Percentiles rank a stretch among this genome's conserved stretches.
phyloP scores from a whole-genome alignment of 768 basidiomycete species.

The Coprinellus micaceus region DNA sequence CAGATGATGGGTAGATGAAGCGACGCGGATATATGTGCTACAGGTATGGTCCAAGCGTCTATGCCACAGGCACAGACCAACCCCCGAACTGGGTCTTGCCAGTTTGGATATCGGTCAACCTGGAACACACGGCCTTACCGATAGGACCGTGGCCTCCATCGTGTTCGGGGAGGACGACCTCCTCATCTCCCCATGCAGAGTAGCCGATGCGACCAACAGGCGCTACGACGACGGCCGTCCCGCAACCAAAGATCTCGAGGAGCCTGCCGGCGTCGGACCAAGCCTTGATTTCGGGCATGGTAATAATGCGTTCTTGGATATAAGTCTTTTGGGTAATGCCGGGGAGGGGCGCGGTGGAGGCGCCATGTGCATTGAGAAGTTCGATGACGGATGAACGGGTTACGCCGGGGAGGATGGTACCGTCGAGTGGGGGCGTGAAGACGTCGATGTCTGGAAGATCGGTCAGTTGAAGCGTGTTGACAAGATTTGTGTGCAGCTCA shows the following conservation, averaged over 20 bases:
- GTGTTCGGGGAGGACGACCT: neutral
- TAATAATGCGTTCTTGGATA: conserved; percentile 67
- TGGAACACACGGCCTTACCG: neutral
- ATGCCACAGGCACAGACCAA: neutral
- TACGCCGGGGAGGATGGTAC: conserved; percentile 89
- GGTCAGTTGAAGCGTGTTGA: neutral
- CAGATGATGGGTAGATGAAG: neutral
- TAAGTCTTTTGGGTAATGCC: conserved; percentile 46
- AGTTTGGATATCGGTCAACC: neutral
- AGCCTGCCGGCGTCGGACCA: conserved; percentile 59
- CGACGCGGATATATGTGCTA: too few relatives aligned
- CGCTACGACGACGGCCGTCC: conserved; percentile 78
- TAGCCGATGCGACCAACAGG: conserved; percentile 74
- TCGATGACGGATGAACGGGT: conserved; percentile 82
- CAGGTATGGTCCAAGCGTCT: too few relatives aligned
- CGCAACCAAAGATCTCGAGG: conserved; percentile 81
- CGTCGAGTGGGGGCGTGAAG: conserved; percentile 85
- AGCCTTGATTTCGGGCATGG: conserved; percentile 69
- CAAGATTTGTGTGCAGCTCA: conserved; percentile 18
- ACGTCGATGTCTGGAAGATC: conserved; percentile 60
- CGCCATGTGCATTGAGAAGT: conserved; percentile 62
- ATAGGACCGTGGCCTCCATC: neutral
- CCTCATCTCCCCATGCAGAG: conserved; percentile 46
- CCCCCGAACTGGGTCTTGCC: neutral
- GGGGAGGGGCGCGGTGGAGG: conserved; percentile 39